Evolutionary conservation across 352 stramenopile species (phyloP), one percentile per base, ranked within the genome.

Genomic region (Pythium brassicae): DNA sequence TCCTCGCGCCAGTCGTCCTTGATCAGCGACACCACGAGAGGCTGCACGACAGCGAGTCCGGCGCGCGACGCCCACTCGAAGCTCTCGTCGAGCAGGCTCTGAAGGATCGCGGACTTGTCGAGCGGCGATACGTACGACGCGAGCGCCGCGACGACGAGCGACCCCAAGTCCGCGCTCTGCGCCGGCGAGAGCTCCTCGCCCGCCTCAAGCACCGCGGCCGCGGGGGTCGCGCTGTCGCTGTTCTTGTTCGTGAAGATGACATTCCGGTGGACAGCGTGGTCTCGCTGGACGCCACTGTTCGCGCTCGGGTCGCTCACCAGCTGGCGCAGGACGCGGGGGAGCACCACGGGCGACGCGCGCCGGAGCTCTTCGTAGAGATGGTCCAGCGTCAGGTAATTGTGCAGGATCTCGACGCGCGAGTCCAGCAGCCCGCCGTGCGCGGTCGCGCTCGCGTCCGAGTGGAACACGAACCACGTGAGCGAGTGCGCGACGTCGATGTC

Each of bases 391-490:
- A 87, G 53, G 58, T 84, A 84, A 34, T 63, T 25, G 19, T 68
- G 51, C 42, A 68, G 35, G 34, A 68, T 69, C 37, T 68, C 61
- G 9, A 43, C 57, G 64, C 49, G 80, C 61, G 50, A 72, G 27
- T 82, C 73, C 12, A 78, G 54, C 47, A 77, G 17, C 0, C 63
- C 56, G 23, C 58, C 48, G 25, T 59, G 23, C 27, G 45, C 39
- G 0, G 65, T 42, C n/a, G 66, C 44, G 39, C 65, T 53, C 22
- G 58, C 44, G 27, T 72, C 60, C 3, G 71, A 70, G 47, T 91
- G 79, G 53, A 89, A 85, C 8, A 90, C 71, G 40, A 81, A 76
- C 78, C 75, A 89, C 25, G 83, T 89, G 47, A 94, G 68, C 12
- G 78, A 78, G 56, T 89, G 76, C 4, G 69, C 76, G 4, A 91